These are phyloP conservation scores for Puccinia horiana DNA, from an alignment of 1,284 basidiomycete species.

Conservation along the genomic window DNA sequence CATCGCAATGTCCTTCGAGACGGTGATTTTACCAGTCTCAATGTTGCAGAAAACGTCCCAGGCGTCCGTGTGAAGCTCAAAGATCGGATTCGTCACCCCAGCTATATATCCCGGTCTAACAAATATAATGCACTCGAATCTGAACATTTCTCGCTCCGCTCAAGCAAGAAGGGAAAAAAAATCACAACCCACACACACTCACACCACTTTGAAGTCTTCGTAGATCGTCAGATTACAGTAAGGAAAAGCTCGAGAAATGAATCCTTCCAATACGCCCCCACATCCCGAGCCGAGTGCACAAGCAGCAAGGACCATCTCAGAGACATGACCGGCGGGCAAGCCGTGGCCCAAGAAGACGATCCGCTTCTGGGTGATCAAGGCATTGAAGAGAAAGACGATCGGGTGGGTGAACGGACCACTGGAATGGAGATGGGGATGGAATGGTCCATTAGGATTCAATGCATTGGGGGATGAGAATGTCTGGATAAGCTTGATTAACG, in stretches of 20 bases:
- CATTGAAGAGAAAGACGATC: slow-evolving; percentile 91
- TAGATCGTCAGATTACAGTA: slow-evolving; percentile 86
- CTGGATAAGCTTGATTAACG: slow-evolving; percentile 83
- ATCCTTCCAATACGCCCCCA: slow-evolving; percentile 77
- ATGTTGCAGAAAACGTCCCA: slow-evolving; percentile 95
- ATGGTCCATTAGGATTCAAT: slow-evolving; percentile 65
- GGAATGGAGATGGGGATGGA: slow-evolving; percentile 88
- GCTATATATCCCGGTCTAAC: slow-evolving; percentile 83
- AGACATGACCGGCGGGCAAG: slow-evolving; percentile 73
- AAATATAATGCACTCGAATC: neutral
- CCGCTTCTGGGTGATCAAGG: slow-evolving; percentile 85
- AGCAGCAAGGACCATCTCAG: slow-evolving; percentile 84
- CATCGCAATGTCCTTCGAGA: slow-evolving; percentile 73
- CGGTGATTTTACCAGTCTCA: slow-evolving; percentile 77
- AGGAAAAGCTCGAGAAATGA: slow-evolving; percentile 85
- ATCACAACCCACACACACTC: slow-evolving; percentile 56
- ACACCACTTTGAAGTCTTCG: slow-evolving; percentile 86
- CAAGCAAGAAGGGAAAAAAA: neutral
- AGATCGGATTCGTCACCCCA: slow-evolving; percentile 93
- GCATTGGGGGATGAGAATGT: slow-evolving; percentile 71
- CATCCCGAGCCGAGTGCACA: slow-evolving; percentile 89
- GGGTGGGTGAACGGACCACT: slow-evolving; percentile 87
- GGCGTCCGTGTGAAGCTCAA: slow-evolving; percentile 63
- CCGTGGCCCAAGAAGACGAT: slow-evolving; percentile 90
- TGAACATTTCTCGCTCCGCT: neutral